Evolutionary conservation across 495 filamentous ascomycete species (phyloP).

Genomic region (Usnea hakonensis): DNA sequence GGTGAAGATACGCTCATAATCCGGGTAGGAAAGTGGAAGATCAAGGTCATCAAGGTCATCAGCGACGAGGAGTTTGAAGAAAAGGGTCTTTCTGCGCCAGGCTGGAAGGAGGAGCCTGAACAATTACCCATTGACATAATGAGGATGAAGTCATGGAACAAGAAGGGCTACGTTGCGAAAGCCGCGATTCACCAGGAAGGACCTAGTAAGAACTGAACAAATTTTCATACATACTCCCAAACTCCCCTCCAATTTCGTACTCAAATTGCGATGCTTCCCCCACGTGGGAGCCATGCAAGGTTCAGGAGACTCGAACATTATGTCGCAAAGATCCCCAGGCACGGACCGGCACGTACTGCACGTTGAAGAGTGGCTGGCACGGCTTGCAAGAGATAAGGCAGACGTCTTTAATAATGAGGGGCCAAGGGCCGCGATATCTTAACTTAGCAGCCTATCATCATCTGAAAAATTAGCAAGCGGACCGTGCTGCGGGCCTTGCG

Average conservation of each 20-base stretch:
- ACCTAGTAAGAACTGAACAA: not conserved
- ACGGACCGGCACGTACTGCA: not conserved
- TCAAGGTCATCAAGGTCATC: constrained; percentile 64
- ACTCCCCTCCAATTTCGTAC: not conserved
- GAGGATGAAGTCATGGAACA: constrained; percentile 1
- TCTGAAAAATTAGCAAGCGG: no score
- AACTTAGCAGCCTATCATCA: not conserved
- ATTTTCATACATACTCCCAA: not conserved
- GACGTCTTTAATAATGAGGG: not conserved
- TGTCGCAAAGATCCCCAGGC: not conserved
- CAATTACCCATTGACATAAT: constrained; percentile 4
- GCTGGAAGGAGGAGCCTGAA: constrained; percentile 30
- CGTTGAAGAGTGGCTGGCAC: not conserved
- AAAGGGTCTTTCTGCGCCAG: constrained; percentile 37
- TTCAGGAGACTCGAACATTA: not conserved
- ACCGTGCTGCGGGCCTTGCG: not conserved
- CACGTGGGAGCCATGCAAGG: not conserved
- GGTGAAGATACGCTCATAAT: constrained; percentile 58
- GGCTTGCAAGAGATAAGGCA: not conserved
- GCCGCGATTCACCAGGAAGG: not conserved
- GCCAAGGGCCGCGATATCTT: not conserved
- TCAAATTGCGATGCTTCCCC: not conserved
- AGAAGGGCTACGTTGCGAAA: not conserved
- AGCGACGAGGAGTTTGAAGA: constrained; percentile 58
- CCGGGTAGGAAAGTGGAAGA: constrained; percentile 71